Percentiles rank a stretch among this genome's conserved stretches.
These are phyloP conservation scores for Schrenkiella parvula DNA, from an alignment of 345 rosid genomes.

Conservation along the genomic window DNA sequence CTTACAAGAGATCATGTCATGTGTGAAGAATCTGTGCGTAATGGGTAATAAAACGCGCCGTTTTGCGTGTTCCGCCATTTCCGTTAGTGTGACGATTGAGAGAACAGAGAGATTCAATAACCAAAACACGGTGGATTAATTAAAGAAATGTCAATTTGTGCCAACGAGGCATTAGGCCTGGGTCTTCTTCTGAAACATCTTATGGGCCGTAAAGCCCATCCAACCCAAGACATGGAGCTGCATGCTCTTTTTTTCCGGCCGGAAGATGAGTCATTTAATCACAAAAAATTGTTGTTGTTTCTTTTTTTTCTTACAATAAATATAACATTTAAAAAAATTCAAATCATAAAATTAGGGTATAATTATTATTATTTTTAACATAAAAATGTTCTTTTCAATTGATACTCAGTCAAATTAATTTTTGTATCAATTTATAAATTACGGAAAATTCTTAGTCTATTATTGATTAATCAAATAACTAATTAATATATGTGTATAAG, in stretches of 20 bases:
- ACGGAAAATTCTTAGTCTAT: too few relatives aligned
- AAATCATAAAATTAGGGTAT: too few relatives aligned
- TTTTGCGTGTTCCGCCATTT: constrained; percentile 34
- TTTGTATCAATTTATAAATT: too few relatives aligned
- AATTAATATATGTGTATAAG: too few relatives aligned
- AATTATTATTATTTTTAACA: too few relatives aligned
- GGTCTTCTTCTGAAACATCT: background rate
- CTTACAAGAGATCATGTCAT: constrained; percentile 30
- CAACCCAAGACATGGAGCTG: background rate
- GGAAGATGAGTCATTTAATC: too few relatives aligned
- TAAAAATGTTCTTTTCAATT: too few relatives aligned
- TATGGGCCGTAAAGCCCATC: background rate
- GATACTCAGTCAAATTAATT: too few relatives aligned
- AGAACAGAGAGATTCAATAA: background rate
- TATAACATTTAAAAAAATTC: too few relatives aligned
- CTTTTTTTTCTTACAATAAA: too few relatives aligned
- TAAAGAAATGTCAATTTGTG: background rate
- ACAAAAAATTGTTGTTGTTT: too few relatives aligned
- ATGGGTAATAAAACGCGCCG: constrained; percentile 25
- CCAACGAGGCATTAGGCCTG: background rate
- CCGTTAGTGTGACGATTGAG: constrained; percentile 3
- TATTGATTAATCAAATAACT: too few relatives aligned
- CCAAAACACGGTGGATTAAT: background rate
- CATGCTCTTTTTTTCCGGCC: background rate
- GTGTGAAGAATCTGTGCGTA: constrained; percentile 3